These are phyloP conservation scores for Coffea canephora DNA, from an alignment of 257 asterid species.

Conservation along the genomic window DNA sequence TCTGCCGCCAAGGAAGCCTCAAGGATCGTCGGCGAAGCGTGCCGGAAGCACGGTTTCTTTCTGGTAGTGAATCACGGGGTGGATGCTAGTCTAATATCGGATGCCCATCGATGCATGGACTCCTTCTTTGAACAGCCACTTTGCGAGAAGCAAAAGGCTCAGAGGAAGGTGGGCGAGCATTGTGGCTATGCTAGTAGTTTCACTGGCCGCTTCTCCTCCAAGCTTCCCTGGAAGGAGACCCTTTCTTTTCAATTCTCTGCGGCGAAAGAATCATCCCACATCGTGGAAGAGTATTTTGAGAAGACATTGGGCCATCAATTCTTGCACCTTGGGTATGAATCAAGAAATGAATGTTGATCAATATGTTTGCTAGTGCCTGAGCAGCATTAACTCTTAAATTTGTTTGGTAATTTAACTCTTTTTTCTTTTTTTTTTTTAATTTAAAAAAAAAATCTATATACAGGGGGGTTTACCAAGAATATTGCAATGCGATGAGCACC, in stretches of 20 bases:
- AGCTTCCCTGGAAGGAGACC: slow-evolving; percentile 96
- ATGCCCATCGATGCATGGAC: slow-evolving; percentile 71
- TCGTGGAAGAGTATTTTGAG: slow-evolving; percentile 58
- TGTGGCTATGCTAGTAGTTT: slow-evolving; percentile 94
- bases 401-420: neutral
- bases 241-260: slow-evolving; percentile 69
- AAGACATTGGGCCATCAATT: slow-evolving; percentile 52
- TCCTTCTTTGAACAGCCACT: slow-evolving; percentile 63
- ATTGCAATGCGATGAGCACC: slow-evolving; percentile 66
- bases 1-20: slow-evolving; percentile 46
- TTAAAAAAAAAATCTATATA: neutral
- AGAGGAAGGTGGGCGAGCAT: slow-evolving; percentile 67
- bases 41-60: slow-evolving; percentile 71
- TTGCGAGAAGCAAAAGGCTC: slow-evolving; percentile 53
- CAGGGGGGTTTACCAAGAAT: slow-evolving; percentile 69
- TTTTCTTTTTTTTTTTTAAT: neutral
- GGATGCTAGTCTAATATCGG: slow-evolving; percentile 41
- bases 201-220: slow-evolving; percentile 79
- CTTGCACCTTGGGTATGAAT: slow-evolving; percentile 50
- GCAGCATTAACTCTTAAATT: too few relatives aligned
- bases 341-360: too few relatives aligned
- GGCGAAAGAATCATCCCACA: slow-evolving; percentile 25
- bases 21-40: slow-evolving; percentile 59
- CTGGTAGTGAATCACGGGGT: slow-evolving; percentile 76
- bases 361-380: too few relatives aligned